Conservation (phyloP, 2,329 filamentous ascomycete species). For the Pezicula rhizophila region DNA sequence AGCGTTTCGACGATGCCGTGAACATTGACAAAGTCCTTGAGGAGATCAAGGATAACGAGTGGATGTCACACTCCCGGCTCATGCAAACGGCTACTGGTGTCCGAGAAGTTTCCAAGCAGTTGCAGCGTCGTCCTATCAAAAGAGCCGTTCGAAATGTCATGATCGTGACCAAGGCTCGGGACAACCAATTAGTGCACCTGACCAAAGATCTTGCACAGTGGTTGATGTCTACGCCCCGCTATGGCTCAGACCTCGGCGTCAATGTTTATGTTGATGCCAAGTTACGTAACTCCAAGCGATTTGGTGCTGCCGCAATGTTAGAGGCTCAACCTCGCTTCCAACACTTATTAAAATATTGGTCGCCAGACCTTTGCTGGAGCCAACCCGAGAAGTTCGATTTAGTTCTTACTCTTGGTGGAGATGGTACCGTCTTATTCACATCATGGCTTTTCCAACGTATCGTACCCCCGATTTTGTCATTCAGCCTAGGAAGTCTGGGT, state of each 20-base stretch:
- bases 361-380: conserved; percentile 89
- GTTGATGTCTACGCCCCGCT: conserved; percentile 82
- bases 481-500: conserved; percentile 78
- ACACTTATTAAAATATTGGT: conserved; percentile 91
- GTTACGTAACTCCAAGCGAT: conserved; percentile 79
- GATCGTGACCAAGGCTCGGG: conserved; percentile 97
- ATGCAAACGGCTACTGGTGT: conserved; percentile 95
- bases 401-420: conserved; percentile 80
- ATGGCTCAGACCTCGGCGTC: conserved; percentile 83
- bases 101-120: conserved; percentile 89
- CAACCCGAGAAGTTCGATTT: conserved; percentile 93
- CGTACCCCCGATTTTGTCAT: conserved; percentile 78
- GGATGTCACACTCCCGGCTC: conserved; percentile 85
- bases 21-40: conserved; percentile 93
- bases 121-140: conserved; percentile 87
- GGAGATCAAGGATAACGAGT: conserved; percentile 84
- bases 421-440: conserved; percentile 82
- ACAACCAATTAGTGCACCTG: conserved; percentile 85
- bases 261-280: conserved; percentile 99
- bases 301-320: conserved; percentile 68
- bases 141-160: conserved; percentile 90
- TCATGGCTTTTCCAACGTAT: conserved; percentile 90
- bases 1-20: conserved; percentile 91
- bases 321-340: conserved; percentile 70
- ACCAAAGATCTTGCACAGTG: conserved; percentile 84